These are phyloP conservation scores for Cryptococcus jaspeensis DNA, from an alignment of 1,284 basidiomycete genomes.

Conservation along the genomic window DNA sequence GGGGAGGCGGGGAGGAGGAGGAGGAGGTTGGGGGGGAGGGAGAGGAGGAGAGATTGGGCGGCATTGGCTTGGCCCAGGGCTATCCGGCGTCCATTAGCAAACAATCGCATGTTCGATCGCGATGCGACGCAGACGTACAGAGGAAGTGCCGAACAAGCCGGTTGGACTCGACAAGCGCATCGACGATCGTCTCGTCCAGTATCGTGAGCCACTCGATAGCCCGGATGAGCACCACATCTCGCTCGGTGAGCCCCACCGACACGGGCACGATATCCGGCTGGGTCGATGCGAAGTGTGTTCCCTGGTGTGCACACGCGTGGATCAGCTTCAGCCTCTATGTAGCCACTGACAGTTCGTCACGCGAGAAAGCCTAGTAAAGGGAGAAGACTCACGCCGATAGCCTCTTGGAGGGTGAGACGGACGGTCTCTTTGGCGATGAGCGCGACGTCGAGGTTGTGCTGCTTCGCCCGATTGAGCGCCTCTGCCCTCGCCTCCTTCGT, in stretches of 20 bases:
- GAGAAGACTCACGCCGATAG: constrained; percentile 61
- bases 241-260: constrained; percentile 36
- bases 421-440: constrained; percentile 80
- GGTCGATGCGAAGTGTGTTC: constrained; percentile 23
- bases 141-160: constrained; percentile 83
- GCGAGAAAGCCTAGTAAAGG: background rate
- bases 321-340: background rate
- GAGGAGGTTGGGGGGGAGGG: constrained; percentile 64
- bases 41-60: constrained; percentile 64
- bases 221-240: constrained; percentile 70
- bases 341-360: background rate
- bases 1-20: constrained; percentile 3
- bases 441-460: constrained; percentile 79
- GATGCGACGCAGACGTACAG: constrained; percentile 55
- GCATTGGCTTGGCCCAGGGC: constrained; percentile 71
- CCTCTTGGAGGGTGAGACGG: constrained; percentile 69
- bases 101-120: background rate
- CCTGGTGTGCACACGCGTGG: constrained; percentile 14
- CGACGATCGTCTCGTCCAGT: constrained; percentile 67
- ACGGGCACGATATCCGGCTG: constrained; percentile 59
- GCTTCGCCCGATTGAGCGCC: constrained; percentile 72
- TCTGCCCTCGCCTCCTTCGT: constrained; percentile 67
- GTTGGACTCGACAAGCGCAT: constrained; percentile 79
- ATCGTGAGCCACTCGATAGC: constrained; percentile 94
- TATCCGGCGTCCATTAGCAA: constrained; percentile 37